Evolutionary conservation across 306 rosid genomes (phyloP), one percentile per base, ranked within the genome.

Genomic region (Trifolium subterraneum): DNA sequence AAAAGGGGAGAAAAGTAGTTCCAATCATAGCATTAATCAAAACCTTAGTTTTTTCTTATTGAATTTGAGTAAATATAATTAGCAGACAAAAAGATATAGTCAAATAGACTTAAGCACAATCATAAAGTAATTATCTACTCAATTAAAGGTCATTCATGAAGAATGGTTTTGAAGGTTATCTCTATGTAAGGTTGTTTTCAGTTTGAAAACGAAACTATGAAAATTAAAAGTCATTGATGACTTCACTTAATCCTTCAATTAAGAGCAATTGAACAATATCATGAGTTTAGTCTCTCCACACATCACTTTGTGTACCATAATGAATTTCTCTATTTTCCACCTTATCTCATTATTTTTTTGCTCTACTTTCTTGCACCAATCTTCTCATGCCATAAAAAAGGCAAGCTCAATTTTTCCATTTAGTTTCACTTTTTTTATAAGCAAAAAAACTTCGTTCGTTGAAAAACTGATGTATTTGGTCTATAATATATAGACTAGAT

Each of bases 321-420:
- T 71, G 81, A 48, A 54, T 59, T 71, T 66, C 74, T 77, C 79
- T 61, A 16, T 59, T 76, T 19, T 59, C 68, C 68, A 65, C 25
- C 65, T 67, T 47, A 36, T 66, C 63, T 70, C 75, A 6, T 71
- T 68, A 14, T 33, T 81, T 13, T 54, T 76, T 20, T 66, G 67
- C 5, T 27, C 31, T 8, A 67, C 16, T 68, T 23, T 65, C 54
- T 73, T 65, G 50, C 70, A 13, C 1, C 52, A 77, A 72, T 50
- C 85, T 55, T 64, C 71, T 36, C 54, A 81, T 60, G 78, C 81
- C 70, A 71, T 36, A 2, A 71, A 71, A 56, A 64, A 66, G 70
- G 78, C 63, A 70, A 70, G 70, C 50, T 47, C 23, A 22, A n/a
- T 11, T 67, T 14, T 44, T 8, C 0, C 62, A 10, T 44, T 18